phyloP scores from a whole-genome alignment of 345 rosid species.

The Leavenworthia alabamica region DNA sequence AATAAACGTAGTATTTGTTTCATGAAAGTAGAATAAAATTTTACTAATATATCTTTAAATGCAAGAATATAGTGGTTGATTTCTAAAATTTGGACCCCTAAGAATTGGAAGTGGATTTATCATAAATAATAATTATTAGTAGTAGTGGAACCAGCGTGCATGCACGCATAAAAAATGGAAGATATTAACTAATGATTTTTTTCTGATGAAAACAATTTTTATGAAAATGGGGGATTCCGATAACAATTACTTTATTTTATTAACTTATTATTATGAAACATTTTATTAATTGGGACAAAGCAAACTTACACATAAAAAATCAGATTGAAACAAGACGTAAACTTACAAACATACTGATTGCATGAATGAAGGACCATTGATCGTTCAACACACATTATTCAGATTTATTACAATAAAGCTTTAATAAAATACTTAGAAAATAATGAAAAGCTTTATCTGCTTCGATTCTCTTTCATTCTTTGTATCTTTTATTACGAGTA shows the following conservation, averaged over 20 bases:
- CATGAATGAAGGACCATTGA: constrained; percentile 12
- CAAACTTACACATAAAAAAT: constrained; percentile 20
- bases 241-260: neutral
- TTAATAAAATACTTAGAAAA: constrained; percentile 9
- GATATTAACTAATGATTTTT: neutral
- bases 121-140: no score
- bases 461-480: constrained; percentile 11
- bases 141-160: neutral
- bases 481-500: constrained; percentile 25
- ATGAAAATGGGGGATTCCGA: neutral
- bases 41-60: neutral
- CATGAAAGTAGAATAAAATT: no score
- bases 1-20: neutral
- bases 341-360: constrained; percentile 4
- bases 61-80: neutral
- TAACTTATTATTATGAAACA: neutral
- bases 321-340: constrained; percentile 12
- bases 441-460: constrained; percentile 10
- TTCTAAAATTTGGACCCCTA: neutral
- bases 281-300: constrained; percentile 13
- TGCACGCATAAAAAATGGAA: constrained; percentile 11
- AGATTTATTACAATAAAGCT: constrained; percentile 24
- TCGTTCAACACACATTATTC: constrained; percentile 15
- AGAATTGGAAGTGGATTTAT: neutral
- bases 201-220: neutral